Percentiles rank a stretch among this genome's conserved stretches.
These are phyloP conservation scores for Aureoboletus auriporus DNA, from an alignment of 768 basidiomycete species.

Conservation along the genomic window DNA sequence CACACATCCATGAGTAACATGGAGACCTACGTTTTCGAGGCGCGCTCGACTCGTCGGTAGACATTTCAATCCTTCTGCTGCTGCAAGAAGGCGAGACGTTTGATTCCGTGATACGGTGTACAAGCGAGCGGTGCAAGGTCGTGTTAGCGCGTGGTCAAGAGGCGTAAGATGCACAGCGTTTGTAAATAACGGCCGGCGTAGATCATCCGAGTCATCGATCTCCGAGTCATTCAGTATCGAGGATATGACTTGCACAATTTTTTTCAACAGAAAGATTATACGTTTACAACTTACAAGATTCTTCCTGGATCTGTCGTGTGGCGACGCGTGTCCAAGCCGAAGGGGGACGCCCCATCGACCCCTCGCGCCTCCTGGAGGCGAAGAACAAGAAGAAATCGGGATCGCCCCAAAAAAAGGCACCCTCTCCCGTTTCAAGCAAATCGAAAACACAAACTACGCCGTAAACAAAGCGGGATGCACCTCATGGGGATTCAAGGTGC, in stretches of 20 bases:
- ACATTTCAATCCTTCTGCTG: constrained; percentile 45
- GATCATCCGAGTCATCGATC: too few relatives aligned
- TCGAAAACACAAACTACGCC: constrained; percentile 97
- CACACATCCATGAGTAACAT: constrained; percentile 22
- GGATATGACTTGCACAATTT: too few relatives aligned
- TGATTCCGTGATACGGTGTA: neutral
- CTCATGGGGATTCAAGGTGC: constrained; percentile 97
- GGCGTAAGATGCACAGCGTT: too few relatives aligned
- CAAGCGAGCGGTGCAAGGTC: constrained; percentile 2
- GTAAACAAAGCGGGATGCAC: constrained; percentile 94
- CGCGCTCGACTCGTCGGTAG: constrained; percentile 44
- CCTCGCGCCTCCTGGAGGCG: constrained; percentile 34
- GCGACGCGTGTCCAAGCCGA: constrained; percentile 95
- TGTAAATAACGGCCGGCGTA: too few relatives aligned
- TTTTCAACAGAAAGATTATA: too few relatives aligned
- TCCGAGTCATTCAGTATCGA: too few relatives aligned
- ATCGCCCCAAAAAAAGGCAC: constrained; percentile 80
- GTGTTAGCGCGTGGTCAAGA: neutral
- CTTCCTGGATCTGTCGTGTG: constrained; percentile 89
- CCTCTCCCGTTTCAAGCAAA: constrained; percentile 92
- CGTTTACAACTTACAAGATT: too few relatives aligned
- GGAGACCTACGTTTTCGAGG: constrained; percentile 63
- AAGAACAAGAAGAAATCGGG: constrained; percentile 76
- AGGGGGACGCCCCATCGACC: constrained; percentile 41
- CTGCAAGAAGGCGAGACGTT: constrained; percentile 53